Base-by-base conservation (phyloP, 192 early-diverging fungal species). In the Coemansia sp. region DNA sequence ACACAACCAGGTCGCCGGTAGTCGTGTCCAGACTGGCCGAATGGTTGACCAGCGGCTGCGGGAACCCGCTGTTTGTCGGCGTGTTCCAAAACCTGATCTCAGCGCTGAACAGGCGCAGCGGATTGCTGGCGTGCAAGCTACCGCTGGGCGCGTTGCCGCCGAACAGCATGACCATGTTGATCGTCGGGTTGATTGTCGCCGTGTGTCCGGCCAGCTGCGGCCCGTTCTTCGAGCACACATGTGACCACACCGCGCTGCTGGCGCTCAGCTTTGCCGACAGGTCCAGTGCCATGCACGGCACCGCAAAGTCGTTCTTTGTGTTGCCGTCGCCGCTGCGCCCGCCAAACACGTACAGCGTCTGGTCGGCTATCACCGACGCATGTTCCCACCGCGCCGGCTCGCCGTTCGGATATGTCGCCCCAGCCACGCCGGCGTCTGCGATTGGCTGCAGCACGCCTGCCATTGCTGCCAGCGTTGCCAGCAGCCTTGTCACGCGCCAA, bases 281-380 rank as follows among this genome's bases (percentile, higher is more conserved):
- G 29, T 67, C 53, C 31, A 75, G 45, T 40, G 71, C 53, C 43
- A 64, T 23, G 34, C 64, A 75, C 25, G 58, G 17, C 2, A 45
- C 12, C 27, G 63, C 64, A 36, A 62, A 75, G 60, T 62, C 59
- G 22, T n/a, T 20, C 9, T 38, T 31, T 8, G 45, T 21, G 41
- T 66, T 62, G 26, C 64, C 61, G 11, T 21, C 28, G 23, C 23
- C 34, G 20, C 17, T 12, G 19, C 64, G 66, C 14, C 71, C 71
- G 47, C 71, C 71, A 19, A 75, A 52, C 23, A 75, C 58, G 44
- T 75, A 75, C 38, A 75, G 58, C 21, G 64, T 54, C 40, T 64
- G 52, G 60, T 75, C 71, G 22, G 71, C 64, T 6, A 75, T 64
- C 3, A 53, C 53, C 20, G 71, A 75, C 2, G 64, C 50, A 20